A percentile compares a stretch with the other conserved stretches of the same genome.
Conservation (phyloP, 2,329 filamentous ascomycete genomes). For the Reticulascus tulasneorum region DNA sequence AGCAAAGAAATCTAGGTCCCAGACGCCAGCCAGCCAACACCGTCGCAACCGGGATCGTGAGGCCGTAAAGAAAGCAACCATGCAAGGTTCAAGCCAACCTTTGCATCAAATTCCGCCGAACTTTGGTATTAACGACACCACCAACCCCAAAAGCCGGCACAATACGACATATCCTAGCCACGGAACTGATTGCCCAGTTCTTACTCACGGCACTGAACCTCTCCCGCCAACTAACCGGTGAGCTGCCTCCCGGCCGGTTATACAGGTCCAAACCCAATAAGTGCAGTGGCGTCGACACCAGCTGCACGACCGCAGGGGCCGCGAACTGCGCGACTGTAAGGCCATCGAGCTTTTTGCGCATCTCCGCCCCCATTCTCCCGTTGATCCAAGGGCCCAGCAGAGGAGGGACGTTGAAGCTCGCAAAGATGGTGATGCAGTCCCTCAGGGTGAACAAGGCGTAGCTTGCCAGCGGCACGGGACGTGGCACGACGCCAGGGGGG, state of each 20-base stretch:
- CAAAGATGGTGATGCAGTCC: slow-evolving; percentile 87
- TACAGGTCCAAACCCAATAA: slow-evolving; percentile 82
- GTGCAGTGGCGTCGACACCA: slow-evolving; percentile 79
- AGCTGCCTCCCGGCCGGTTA: slow-evolving; percentile 54
- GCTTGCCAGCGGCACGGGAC: slow-evolving; percentile 62
- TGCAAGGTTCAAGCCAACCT: slow-evolving; percentile 47
- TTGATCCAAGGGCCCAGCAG: slow-evolving; percentile 68
- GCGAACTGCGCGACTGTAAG: slow-evolving; percentile 71
- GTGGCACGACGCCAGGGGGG: slow-evolving; percentile 45
- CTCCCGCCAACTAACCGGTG: slow-evolving; percentile 44
- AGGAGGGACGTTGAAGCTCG: slow-evolving; percentile 84
- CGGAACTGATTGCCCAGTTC: slow-evolving; percentile 71
- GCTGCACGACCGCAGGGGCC: slow-evolving; percentile 74
- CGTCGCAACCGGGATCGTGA: no score
- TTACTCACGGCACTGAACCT: slow-evolving; percentile 63
- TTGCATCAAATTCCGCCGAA: slow-evolving; percentile 65
- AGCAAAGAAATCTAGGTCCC: no score
- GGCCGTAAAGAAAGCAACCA: no score
- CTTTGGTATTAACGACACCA: slow-evolving; percentile 76
- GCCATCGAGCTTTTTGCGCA: slow-evolving; percentile 47
- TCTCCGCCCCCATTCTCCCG: slow-evolving; percentile 47
- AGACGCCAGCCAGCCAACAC: slow-evolving; percentile 3
- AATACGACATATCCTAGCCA: slow-evolving; percentile 77
- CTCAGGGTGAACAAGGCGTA: slow-evolving; percentile 77
- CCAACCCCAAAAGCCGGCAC: slow-evolving; percentile 86